Conservation (phyloP, 2,329 filamentous ascomycete species). For the Sporothrix variecibatus region DNA sequence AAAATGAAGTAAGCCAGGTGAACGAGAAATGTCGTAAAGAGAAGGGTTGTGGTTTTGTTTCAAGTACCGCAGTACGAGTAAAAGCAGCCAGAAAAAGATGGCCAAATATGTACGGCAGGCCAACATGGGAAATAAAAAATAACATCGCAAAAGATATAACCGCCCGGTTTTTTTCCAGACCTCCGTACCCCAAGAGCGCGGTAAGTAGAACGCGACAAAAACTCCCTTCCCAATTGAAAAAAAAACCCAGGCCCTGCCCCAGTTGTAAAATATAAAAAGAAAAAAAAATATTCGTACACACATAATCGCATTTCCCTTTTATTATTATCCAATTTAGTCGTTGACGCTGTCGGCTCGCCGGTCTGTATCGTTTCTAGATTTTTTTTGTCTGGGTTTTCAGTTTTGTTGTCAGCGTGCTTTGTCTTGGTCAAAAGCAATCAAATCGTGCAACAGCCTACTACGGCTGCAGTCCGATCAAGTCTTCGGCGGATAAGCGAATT, state of each 20-base stretch:
- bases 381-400: not conserved
- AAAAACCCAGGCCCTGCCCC: not conserved
- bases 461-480: conserved; percentile 23
- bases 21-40: not conserved
- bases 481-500: conserved; percentile 28
- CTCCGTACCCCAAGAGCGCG: not conserved
- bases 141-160: not conserved
- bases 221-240: not conserved
- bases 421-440: not conserved
- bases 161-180: too few species aligned
- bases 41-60: not conserved
- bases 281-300: not conserved
- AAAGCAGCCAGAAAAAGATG: not conserved
- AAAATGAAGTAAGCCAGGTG: too few species aligned
- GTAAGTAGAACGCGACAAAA: not conserved
- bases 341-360: not conserved
- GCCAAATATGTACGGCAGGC: not conserved
- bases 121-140: not conserved
- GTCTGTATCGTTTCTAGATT: not conserved
- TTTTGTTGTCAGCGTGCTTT: not conserved
- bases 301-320: not conserved
- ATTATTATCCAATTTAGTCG: not conserved
- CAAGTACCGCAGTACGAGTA: not conserved
- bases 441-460: not conserved
- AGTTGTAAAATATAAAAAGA: not conserved